A percentile compares a stretch with the other conserved stretches of the same genome.
These are phyloP conservation scores for Nidula niveotomentosa DNA, from an alignment of 1,284 basidiomycete species.

Conservation along the genomic window DNA sequence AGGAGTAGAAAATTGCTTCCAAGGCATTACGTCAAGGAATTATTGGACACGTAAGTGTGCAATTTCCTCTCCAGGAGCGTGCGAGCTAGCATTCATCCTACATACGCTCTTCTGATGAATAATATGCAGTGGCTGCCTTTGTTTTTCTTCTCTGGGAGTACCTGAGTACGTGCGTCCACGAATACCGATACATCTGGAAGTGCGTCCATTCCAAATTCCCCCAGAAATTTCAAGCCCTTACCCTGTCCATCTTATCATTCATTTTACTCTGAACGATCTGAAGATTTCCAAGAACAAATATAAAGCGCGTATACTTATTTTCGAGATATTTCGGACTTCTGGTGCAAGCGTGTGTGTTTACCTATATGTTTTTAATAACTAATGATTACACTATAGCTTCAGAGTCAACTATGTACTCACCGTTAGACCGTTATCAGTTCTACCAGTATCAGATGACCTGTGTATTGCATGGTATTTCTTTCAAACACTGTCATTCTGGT, in stretches of 20 bases:
- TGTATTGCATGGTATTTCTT: slow-evolving; percentile 1
- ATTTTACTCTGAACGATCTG: neutral
- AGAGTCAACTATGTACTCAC: slow-evolving; percentile 4
- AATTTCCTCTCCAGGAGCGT: no score
- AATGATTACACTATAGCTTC: neutral
- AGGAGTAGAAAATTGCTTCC: no score
- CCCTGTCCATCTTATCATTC: neutral
- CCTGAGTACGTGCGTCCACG: neutral
- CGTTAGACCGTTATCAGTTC: neutral
- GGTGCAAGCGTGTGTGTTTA: slow-evolving; percentile 1
- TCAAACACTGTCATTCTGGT: slow-evolving; percentile 1
- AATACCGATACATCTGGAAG: slow-evolving; percentile 6
- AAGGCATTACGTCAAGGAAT: no score
- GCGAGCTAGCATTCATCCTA: no score
- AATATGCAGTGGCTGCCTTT: neutral
- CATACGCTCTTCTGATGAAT: no score
- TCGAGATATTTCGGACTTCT: slow-evolving; percentile 4
- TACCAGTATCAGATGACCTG: neutral
- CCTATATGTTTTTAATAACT: neutral
- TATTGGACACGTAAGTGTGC: no score
- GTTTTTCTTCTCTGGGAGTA: neutral
- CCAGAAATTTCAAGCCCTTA: neutral
- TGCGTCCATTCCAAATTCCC: neutral
- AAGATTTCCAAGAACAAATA: slow-evolving; percentile 4
- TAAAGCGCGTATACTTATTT: neutral